Conservation (phyloP, 805 yeast genomes). For the Scheffersomyces stipitis region DNA sequence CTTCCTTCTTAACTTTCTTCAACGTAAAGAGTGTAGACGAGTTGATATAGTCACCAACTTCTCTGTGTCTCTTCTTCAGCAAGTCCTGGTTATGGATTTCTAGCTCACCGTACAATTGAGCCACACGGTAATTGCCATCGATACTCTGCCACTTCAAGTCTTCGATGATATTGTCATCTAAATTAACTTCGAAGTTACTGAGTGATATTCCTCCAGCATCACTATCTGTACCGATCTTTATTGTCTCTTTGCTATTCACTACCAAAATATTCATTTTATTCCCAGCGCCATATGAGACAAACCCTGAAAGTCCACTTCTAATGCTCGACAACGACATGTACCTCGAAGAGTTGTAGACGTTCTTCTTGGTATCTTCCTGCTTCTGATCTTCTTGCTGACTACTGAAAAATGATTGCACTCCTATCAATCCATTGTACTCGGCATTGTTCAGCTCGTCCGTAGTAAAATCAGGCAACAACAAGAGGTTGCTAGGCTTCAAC, state of each 20-base stretch:
- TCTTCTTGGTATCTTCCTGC: constrained; percentile 18
- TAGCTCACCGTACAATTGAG: constrained; percentile 76
- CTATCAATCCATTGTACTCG: constrained; percentile 26
- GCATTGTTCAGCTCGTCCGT: constrained; percentile 13
- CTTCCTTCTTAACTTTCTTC: constrained; percentile 19
- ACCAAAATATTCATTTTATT: constrained; percentile 30
- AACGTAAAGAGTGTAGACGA: constrained; percentile 31
- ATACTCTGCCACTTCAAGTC: constrained; percentile 79
- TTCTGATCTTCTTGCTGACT: constrained; percentile 30
- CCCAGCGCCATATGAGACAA: constrained; percentile 8
- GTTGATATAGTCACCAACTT: constrained; percentile 27
- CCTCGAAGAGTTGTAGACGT: constrained; percentile 19
- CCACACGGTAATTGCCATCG: constrained; percentile 76
- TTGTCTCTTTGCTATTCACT: constrained; percentile 36
- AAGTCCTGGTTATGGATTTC: constrained; percentile 27
- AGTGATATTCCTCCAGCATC: constrained; percentile 26
- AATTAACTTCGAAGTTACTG: constrained; percentile 55
- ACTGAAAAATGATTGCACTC: constrained; percentile 26
- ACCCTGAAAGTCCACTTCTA: constrained; percentile 25
- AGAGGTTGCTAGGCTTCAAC: constrained; percentile 72
- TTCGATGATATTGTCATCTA: constrained; percentile 65
- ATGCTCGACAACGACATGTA: constrained; percentile 31
- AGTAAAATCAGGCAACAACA: constrained; percentile 52
- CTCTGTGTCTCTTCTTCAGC: constrained; percentile 15
- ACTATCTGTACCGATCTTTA: constrained; percentile 45